phyloP scores from a whole-genome alignment of 352 stramenopile species.

The Pythium myriotylum region DNA sequence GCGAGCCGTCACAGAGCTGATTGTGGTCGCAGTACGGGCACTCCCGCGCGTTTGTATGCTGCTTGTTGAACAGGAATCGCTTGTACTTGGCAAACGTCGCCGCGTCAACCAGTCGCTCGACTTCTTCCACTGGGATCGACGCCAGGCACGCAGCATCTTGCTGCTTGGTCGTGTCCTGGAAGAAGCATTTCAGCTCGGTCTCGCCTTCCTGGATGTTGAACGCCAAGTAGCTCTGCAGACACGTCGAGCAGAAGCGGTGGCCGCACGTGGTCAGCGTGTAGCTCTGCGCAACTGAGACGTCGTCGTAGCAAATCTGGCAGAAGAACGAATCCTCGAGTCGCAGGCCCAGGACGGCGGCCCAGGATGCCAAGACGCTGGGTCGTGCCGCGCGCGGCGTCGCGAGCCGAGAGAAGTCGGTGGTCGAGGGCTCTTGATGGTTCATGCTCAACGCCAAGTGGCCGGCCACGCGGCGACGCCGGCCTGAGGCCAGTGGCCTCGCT shows the following conservation, averaged over 20 bases:
- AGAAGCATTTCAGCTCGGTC: constrained; percentile 76
- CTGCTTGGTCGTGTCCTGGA: constrained; percentile 32
- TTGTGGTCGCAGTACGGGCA: constrained; percentile 63
- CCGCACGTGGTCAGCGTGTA: constrained; percentile 47
- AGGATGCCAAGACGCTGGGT: constrained; percentile 34
- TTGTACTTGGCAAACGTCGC: constrained; percentile 66
- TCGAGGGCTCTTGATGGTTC: not conserved
- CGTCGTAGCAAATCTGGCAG: constrained; percentile 79
- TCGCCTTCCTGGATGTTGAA: constrained; percentile 70
- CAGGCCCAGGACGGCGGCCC: constrained; percentile 55
- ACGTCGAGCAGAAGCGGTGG: constrained; percentile 63
- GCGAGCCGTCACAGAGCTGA: constrained; percentile 40
- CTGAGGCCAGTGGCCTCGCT: not conserved
- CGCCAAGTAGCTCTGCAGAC: constrained; percentile 61
- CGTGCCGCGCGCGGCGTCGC: constrained; percentile 6
- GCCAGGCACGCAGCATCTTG: constrained; percentile 34
- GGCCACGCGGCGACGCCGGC: not conserved
- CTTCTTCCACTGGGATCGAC: constrained; percentile 45
- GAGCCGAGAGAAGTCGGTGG: not conserved
- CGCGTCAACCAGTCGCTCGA: constrained; percentile 44
- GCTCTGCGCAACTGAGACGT: constrained; percentile 38
- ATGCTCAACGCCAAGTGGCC: not conserved
- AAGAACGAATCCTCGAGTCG: constrained; percentile 72
- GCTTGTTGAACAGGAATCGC: constrained; percentile 88
- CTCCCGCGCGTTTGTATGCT: constrained; percentile 57